phyloP scores from a whole-genome alignment of 2,329 filamentous ascomycete species.

The Aspergillus alliaceus region DNA sequence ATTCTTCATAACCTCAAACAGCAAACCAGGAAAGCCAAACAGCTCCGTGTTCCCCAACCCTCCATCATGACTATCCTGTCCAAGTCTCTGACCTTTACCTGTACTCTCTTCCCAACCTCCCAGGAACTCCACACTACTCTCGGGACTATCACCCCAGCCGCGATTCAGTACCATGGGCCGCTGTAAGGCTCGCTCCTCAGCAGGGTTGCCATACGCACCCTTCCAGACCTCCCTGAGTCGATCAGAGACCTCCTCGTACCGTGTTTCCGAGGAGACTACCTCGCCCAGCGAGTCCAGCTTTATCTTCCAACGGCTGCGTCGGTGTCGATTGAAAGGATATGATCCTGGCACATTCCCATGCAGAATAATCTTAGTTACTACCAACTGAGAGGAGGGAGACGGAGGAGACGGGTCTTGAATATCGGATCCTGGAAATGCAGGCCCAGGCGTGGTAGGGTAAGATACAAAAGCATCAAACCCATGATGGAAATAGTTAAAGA shows the following conservation, averaged over 20 bases:
- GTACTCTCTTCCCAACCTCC: slow-evolving; percentile 81
- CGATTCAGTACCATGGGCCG: slow-evolving; percentile 81
- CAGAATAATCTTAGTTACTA: slow-evolving; percentile 87
- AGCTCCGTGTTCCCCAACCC: slow-evolving; percentile 74
- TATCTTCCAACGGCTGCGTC: slow-evolving; percentile 84
- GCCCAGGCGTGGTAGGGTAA: slow-evolving; percentile 65
- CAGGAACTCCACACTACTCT: slow-evolving; percentile 81
- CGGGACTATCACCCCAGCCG: slow-evolving; percentile 87
- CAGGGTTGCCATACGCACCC: slow-evolving; percentile 58
- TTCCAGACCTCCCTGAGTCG: slow-evolving; percentile 70
- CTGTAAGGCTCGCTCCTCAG: slow-evolving; percentile 55
- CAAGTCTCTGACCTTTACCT: slow-evolving; percentile 45
- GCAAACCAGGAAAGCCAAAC: slow-evolving; percentile 88
- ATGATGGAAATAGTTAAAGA: slow-evolving; percentile 96
- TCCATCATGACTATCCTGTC: slow-evolving; percentile 47
- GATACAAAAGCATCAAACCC: slow-evolving; percentile 95
- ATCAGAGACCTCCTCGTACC: slow-evolving; percentile 71
- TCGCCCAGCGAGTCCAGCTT: slow-evolving; percentile 46
- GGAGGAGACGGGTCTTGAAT: slow-evolving; percentile 29
- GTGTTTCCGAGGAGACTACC: slow-evolving; percentile 70
- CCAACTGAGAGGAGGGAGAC: slow-evolving; percentile 60
- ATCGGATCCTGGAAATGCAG: slow-evolving; percentile 58
- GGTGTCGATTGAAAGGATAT: slow-evolving; percentile 93
- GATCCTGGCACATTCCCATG: slow-evolving; percentile 95
- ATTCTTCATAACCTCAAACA: slow-evolving; percentile 95